Evolutionary conservation across 2,329 filamentous ascomycete species (phyloP).

Genomic region (Curvularia lunata): DNA sequence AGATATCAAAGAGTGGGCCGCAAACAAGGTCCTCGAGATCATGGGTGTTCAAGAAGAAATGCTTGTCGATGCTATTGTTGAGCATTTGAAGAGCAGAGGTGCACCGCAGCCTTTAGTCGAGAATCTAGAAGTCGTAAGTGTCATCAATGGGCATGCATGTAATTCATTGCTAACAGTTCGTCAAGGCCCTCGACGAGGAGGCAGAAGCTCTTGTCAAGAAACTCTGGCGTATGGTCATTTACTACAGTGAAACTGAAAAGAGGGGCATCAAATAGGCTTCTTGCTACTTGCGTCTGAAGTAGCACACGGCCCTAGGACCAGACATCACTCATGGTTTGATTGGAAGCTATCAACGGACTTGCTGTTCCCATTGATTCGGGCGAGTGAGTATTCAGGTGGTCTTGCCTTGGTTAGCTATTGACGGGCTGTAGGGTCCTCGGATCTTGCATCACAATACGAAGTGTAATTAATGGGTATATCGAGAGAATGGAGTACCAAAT

Average conservation of each 20-base stretch:
- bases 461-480: conserved; percentile 14
- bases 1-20: conserved; percentile 91
- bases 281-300: neutral
- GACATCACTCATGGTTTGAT: neutral
- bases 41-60: conserved; percentile 96
- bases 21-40: conserved; percentile 98
- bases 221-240: conserved; percentile 97
- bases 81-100: conserved; percentile 78
- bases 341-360: neutral
- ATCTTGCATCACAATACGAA: conserved; percentile 24
- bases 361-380: conserved; percentile 4
- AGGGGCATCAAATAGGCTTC: conserved; percentile 65
- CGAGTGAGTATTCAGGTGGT: conserved; percentile 24
- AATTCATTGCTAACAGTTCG: conserved; percentile 44
- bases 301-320: neutral
- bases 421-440: conserved; percentile 31
- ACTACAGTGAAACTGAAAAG: conserved; percentile 95
- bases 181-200: conserved; percentile 87
- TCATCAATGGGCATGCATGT: conserved; percentile 33
- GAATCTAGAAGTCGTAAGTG: conserved; percentile 79
- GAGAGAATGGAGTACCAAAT: conserved; percentile 12
- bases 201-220: conserved; percentile 94
- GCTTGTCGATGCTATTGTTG: conserved; percentile 89
- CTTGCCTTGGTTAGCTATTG: conserved; percentile 19
- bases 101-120: conserved; percentile 81